Evolutionary conservation across 371 early-diverging fungal genomes (phyloP).

Genomic region (Rhizopus delemar): DNA sequence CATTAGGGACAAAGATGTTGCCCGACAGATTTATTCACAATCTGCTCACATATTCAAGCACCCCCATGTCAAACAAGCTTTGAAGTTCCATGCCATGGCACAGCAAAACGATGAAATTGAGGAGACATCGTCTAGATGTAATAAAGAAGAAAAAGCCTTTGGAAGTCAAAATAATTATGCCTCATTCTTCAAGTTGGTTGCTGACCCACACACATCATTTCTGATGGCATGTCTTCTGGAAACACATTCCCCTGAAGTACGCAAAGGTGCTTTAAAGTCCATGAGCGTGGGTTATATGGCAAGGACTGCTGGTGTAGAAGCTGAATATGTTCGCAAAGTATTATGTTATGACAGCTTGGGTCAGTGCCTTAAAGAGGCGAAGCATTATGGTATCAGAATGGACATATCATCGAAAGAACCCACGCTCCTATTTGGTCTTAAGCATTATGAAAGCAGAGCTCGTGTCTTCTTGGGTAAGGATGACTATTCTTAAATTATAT

Average conservation of each 20-base stretch:
- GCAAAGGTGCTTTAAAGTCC: conserved; percentile 73
- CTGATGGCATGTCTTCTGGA: conserved; percentile 79
- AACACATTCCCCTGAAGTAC: conserved; percentile 69
- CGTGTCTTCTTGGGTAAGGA: too few relatives aligned
- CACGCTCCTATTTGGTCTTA: too few relatives aligned
- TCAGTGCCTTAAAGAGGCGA: conserved; percentile 32
- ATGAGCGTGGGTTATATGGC: conserved; percentile 68
- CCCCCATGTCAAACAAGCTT: conserved; percentile 66
- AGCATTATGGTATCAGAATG: too few relatives aligned
- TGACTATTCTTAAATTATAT: too few relatives aligned
- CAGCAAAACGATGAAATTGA: conserved; percentile 60
- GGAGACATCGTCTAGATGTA: conserved; percentile 40
- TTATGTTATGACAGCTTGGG: conserved; percentile 36
- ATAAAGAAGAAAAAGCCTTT: conserved; percentile 51
- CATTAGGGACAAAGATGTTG: conserved; percentile 68
- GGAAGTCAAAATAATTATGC: conserved; percentile 68
- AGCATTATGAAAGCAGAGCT: too few relatives aligned
- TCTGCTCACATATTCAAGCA: conserved; percentile 55
- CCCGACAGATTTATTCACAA: conserved; percentile 62
- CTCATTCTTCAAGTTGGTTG: conserved; percentile 69
- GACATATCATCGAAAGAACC: too few relatives aligned
- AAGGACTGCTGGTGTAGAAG: conserved; percentile 46
- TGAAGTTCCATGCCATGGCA: conserved; percentile 63
- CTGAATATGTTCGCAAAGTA: conserved; percentile 29
- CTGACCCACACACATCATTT: conserved; percentile 59